Evolutionary conservation across 768 basidiomycete species (phyloP).

Genomic region (Lentinula sp.): DNA sequence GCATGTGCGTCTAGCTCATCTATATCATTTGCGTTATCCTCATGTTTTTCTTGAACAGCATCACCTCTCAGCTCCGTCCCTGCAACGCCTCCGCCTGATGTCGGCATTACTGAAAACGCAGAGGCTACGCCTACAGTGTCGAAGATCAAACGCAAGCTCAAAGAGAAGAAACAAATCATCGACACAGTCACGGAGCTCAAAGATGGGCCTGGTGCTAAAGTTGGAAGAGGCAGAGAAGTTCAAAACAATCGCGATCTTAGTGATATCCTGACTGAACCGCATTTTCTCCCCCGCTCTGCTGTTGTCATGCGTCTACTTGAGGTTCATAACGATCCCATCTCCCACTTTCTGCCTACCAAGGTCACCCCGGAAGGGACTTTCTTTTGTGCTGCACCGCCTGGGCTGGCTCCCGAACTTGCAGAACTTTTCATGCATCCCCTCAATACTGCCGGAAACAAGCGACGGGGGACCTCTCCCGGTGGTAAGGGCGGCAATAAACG

Average conservation of each 20-base stretch:
- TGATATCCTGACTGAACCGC: constrained; percentile 72
- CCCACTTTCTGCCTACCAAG: constrained; percentile 82
- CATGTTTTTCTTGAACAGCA: constrained; percentile 30
- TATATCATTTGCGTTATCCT: not conserved
- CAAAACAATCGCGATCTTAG: constrained; percentile 54
- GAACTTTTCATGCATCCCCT: constrained; percentile 82
- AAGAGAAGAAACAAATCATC: constrained; percentile 84
- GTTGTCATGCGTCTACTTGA: constrained; percentile 82
- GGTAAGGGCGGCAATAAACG: constrained; percentile 56
- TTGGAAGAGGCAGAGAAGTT: constrained; percentile 46
- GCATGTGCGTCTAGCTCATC: constrained; percentile 44
- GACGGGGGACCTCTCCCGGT: constrained; percentile 53
- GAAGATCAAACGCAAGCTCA: constrained; percentile 45
- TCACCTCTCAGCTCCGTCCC: constrained; percentile 75
- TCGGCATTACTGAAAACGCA: constrained; percentile 17
- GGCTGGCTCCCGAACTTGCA: constrained; percentile 73
- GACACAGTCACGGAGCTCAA: constrained; percentile 85
- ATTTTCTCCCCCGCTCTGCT: constrained; percentile 80
- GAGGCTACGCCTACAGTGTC: constrained; percentile 21
- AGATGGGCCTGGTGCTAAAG: constrained; percentile 50
- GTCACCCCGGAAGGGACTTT: constrained; percentile 65
- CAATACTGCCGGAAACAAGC: constrained; percentile 44
- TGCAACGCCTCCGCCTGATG: constrained; percentile 70
- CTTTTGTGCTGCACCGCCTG: constrained; percentile 82
- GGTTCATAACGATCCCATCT: constrained; percentile 77